phyloP scores from a whole-genome alignment of 1,139 yeast genomes.

The Komagataea norvegica region DNA sequence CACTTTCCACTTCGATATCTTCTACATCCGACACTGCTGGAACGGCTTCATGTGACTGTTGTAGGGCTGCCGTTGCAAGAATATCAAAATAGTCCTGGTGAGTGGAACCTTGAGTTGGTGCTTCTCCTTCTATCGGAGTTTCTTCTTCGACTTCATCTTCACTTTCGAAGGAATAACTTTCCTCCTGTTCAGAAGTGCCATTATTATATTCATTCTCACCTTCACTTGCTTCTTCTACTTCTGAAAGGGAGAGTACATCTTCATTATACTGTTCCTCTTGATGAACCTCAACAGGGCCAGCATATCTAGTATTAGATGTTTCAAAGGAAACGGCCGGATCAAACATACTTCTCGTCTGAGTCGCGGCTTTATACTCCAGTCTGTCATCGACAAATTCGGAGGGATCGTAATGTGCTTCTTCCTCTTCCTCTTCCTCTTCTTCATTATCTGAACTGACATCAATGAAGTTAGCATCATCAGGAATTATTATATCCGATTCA shows the following conservation, averaged over 20 bases:
- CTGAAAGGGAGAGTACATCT: too few species aligned
- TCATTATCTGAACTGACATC: slow-evolving; percentile 12
- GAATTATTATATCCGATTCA: slow-evolving; percentile 9
- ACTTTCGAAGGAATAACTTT: too few species aligned
- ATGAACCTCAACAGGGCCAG: too few species aligned
- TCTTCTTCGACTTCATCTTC: not conserved
- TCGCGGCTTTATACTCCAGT: not conserved
- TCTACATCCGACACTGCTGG: not conserved
- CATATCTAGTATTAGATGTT: too few species aligned
- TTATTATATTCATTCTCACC: too few species aligned
- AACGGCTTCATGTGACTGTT: not conserved
- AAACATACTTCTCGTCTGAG: slow-evolving; percentile 3
- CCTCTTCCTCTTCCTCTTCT: slow-evolving; percentile 13
- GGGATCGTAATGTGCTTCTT: slow-evolving; percentile 9
- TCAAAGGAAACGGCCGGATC: too few species aligned
- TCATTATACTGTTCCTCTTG: too few species aligned
- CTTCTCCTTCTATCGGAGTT: not conserved
- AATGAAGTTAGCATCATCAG: slow-evolving; percentile 11
- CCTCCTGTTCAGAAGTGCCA: too few species aligned
- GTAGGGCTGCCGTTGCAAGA: slow-evolving; percentile 12
- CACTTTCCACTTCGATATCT: too few species aligned
- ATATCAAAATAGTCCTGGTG: slow-evolving; percentile 9
- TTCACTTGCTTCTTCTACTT: too few species aligned
- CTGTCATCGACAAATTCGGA: not conserved
- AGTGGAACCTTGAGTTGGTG: too few species aligned